Evolutionary conservation across 2,329 filamentous ascomycete genomes (phyloP).

Genomic region (Acarospora socialis): DNA sequence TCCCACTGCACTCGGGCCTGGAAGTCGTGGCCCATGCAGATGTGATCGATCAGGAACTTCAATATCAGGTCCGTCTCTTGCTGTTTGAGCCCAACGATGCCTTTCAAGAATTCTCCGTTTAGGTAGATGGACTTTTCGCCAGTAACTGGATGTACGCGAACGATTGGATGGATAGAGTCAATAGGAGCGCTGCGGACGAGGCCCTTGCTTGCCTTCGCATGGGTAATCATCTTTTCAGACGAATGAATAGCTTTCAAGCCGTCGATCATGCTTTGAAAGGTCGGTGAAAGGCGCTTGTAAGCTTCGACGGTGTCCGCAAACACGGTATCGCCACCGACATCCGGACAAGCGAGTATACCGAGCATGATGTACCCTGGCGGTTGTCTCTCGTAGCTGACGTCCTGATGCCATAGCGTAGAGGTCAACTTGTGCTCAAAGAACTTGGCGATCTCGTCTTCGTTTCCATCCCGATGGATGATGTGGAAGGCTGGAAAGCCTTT

Average conservation of each 20-base stretch:
- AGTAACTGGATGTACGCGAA: conserved; percentile 35
- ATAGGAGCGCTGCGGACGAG: conserved; percentile 32
- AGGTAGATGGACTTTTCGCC: conserved; percentile 34
- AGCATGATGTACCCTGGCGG: conserved; percentile 35
- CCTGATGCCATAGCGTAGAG: conserved; percentile 35
- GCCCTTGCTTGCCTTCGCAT: conserved; percentile 28
- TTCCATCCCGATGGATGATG: conserved; percentile 32
- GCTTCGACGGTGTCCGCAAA: conserved; percentile 32
- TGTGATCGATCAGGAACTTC: conserved; percentile 35
- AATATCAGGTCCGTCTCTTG: conserved; percentile 31
- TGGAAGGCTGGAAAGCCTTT: conserved; percentile 31
- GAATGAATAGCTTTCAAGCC: conserved; percentile 50
- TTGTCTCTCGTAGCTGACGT: conserved; percentile 35
- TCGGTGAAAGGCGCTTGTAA: conserved; percentile 32
- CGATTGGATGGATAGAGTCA: conserved; percentile 30
- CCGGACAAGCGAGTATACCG: conserved; percentile 34
- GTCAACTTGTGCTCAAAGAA: conserved; percentile 31
- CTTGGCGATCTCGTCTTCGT: conserved; percentile 28
- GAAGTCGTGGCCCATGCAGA: conserved; percentile 33
- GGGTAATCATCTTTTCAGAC: conserved; percentile 37
- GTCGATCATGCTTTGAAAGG: conserved; percentile 56
- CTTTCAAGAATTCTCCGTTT: conserved; percentile 35
- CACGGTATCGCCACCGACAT: conserved; percentile 35
- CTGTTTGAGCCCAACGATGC: conserved; percentile 34
- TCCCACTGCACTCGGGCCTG: conserved; percentile 34